These are phyloP conservation scores for Cladophialophora carrionii DNA, from an alignment of 2,329 filamentous ascomycete species.

Conservation along the genomic window DNA sequence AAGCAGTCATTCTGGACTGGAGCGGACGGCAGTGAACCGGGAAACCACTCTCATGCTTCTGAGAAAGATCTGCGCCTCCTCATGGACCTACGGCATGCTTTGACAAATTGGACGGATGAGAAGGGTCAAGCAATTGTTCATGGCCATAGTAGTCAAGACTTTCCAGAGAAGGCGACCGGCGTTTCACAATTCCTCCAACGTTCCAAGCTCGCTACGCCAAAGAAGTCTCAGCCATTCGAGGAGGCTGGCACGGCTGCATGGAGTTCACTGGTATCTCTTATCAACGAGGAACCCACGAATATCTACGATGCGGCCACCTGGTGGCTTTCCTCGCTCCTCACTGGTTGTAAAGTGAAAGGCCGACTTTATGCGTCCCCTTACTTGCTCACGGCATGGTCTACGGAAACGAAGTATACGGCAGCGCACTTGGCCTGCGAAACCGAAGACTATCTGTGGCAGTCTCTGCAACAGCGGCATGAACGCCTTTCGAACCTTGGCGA, in stretches of 20 bases:
- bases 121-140: slow-evolving; percentile 51
- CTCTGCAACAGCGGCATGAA: slow-evolving; percentile 42
- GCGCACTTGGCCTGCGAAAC: slow-evolving; percentile 57
- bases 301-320: slow-evolving; percentile 57
- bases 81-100: slow-evolving; percentile 51
- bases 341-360: not conserved
- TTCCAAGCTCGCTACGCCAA: slow-evolving; percentile 52
- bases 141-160: slow-evolving; percentile 53
- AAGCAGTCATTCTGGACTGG: slow-evolving; percentile 40
- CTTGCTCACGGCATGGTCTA: slow-evolving; percentile 58
- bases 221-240: slow-evolving; percentile 46
- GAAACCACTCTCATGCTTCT: slow-evolving; percentile 7
- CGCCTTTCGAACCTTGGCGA: slow-evolving; percentile 36
- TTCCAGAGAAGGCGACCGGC: slow-evolving; percentile 54
- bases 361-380: slow-evolving; percentile 53
- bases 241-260: slow-evolving; percentile 47
- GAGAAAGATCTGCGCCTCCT: slow-evolving; percentile 42
- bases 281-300: slow-evolving; percentile 55
- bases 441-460: slow-evolving; percentile 57
- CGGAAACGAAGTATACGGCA: slow-evolving; percentile 59
- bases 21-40: not conserved
- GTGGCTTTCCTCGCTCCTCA: slow-evolving; percentile 58
- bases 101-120: slow-evolving; percentile 52
- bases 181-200: slow-evolving; percentile 61
- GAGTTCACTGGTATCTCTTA: slow-evolving; percentile 47